A percentile compares a stretch with the other conserved stretches of the same genome.
Evolutionary conservation across 306 rosid species (phyloP).

Genomic region (Astragalus membranaceus): DNA sequence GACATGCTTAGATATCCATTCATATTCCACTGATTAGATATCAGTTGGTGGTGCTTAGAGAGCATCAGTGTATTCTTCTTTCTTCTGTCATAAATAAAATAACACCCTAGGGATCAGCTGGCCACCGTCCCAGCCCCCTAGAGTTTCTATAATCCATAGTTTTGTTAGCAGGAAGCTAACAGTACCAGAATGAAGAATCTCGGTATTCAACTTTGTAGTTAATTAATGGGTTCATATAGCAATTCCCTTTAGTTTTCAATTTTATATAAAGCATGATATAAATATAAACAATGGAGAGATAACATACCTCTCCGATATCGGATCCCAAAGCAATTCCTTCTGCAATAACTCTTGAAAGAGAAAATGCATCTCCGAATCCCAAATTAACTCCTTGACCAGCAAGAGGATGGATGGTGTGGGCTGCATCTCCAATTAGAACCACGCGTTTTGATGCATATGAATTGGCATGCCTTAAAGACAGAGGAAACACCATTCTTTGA

Average conservation of each 20-base stretch:
- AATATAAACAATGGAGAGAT: not conserved
- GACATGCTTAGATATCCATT: no score
- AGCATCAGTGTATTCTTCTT: no score
- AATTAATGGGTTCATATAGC: no score
- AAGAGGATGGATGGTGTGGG: constrained; percentile 91
- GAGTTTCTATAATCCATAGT: no score
- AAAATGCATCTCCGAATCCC: constrained; percentile 81
- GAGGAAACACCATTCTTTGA: constrained; percentile 71
- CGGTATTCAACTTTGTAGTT: no score
- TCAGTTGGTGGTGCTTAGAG: no score
- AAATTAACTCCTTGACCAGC: constrained; percentile 97
- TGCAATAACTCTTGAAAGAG: constrained; percentile 69
- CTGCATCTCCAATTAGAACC: constrained; percentile 86
- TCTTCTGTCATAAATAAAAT: no score
- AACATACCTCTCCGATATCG: constrained; percentile 73
- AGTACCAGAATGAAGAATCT: no score
- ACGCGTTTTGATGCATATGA: constrained; percentile 63
- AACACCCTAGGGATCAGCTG: no score
- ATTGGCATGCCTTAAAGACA: constrained; percentile 75
- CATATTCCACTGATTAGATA: no score
- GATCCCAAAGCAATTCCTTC: constrained; percentile 78
- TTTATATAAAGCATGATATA: not conserved
- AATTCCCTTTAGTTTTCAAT: not conserved
- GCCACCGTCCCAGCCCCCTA: no score
- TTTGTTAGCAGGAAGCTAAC: no score